Evolutionary conservation across 148 eudicot species (phyloP), one percentile per base, ranked within the genome.

Genomic region (Camellia japonica): DNA sequence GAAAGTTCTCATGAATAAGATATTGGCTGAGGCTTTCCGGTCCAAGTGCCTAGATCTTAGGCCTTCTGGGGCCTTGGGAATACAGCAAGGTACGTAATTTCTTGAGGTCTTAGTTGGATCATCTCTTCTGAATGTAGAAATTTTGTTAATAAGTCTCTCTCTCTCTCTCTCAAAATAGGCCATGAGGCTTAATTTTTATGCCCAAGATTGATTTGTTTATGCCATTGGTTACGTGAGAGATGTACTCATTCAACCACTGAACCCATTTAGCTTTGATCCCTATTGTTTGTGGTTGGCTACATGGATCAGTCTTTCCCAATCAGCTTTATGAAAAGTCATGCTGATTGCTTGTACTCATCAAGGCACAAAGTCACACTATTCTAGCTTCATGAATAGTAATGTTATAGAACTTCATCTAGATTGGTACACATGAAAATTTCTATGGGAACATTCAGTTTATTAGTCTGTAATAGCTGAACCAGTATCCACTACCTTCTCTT

Each of bases 11-110:
- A 86, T 90, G 93, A 91, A 91, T 80, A 91, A 87, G 83, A 78
- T 81, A 41, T 85, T 95, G 80, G 99, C 97, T 42, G 92, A 88
- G 62, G 91, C 91, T 82, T 87, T 92, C 78, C 85, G 88, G 64
- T 85, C 87, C 7, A 95, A 89, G 80, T 92, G 91, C 89, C 65
- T 73, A 70, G 95, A 90, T 73, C 73, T 77, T 54, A 88, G 83
- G 86, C 83, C 89, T 51, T 68, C 88, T 80, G 82, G 80, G 54
- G 75, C 79, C 44, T 64, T 87, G 18, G 87, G 82, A 76, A 30
- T 79, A 75, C 87, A 80, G 71, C 94, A 81, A 84, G 92, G 94
- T 93, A 86, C 59, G n/a, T 76, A 18, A 63, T 56, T 70, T 73
- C 52, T 43, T 43, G 10, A 13, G 30, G 30, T n/a, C 13, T n/a